A percentile compares a stretch with the other conserved stretches of the same genome.
Conservation (phyloP, 129 eudicot species). For the Pulicaria dysenterica region DNA sequence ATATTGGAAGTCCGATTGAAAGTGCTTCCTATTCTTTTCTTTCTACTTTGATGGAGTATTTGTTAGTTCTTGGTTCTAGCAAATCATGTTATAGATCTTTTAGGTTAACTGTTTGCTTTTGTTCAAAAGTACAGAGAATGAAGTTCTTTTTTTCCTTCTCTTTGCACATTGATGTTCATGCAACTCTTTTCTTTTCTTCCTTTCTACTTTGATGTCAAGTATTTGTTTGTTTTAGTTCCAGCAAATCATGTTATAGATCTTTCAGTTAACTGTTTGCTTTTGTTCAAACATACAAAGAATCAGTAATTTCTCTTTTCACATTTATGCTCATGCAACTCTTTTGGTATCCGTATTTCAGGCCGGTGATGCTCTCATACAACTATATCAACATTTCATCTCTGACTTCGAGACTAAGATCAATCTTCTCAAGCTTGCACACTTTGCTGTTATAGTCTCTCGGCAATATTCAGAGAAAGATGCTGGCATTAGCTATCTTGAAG, state of each 20-base stretch:
- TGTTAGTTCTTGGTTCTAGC: background rate
- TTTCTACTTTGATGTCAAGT: no score
- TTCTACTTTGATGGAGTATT: background rate
- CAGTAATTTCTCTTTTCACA: background rate
- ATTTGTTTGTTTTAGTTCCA: no score
- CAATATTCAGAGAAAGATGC: slow-evolving; percentile 84
- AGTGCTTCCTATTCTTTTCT: background rate
- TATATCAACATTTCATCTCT: slow-evolving; percentile 82
- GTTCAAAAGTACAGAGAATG: background rate
- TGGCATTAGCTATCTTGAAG: slow-evolving; percentile 78
- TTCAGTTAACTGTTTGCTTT: no score
- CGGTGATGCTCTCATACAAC: slow-evolving; percentile 92
- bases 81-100: background rate
- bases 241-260: no score
- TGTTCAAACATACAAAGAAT: no score
- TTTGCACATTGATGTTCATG: slow-evolving; percentile 4
- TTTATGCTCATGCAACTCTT: slow-evolving; percentile 10
- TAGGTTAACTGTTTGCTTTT: background rate
- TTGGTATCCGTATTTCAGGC: slow-evolving; percentile 52
- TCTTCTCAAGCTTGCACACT: slow-evolving; percentile 95
- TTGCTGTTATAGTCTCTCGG: slow-evolving; percentile 87
- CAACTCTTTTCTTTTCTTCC: background rate
- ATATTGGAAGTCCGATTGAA: background rate
- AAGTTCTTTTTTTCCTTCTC: background rate
- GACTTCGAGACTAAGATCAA: slow-evolving; percentile 97